phyloP scores from a whole-genome alignment of 805 yeast species.

The Wickerhamiella parazyma region DNA sequence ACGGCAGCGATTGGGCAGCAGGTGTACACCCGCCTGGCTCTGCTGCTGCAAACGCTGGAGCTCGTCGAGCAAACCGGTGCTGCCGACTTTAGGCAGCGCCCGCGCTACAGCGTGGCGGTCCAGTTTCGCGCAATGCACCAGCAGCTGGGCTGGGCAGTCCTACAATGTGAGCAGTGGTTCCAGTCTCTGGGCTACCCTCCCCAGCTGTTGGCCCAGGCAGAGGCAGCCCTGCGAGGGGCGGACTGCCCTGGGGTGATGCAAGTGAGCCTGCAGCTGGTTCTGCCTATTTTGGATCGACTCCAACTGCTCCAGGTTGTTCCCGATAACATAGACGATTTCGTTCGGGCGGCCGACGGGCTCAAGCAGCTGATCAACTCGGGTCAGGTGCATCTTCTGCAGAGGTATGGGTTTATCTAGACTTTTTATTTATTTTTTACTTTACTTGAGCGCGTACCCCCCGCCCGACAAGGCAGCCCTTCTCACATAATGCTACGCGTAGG shows the following conservation, averaged over 20 bases:
- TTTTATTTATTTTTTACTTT: neutral
- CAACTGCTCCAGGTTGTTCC: constrained; percentile 1
- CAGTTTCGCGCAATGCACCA: constrained; percentile 1
- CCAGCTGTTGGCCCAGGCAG: constrained; percentile 2
- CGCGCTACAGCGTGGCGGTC: constrained; percentile 3
- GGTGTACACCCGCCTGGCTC: neutral
- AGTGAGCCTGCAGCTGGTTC: neutral
- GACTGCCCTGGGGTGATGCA: neutral
- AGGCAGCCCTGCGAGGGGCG: constrained; percentile 4
- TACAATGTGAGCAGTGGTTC: constrained; percentile 1
- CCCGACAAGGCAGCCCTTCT: too few species aligned
- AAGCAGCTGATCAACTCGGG: neutral
- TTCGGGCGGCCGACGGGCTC: neutral
- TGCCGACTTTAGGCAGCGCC: constrained; percentile 3
- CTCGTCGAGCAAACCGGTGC: neutral
- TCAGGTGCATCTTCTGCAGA: neutral
- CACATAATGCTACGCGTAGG: constrained; percentile 5
- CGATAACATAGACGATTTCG: constrained; percentile 1
- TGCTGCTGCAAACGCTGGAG: neutral
- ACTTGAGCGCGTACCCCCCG: too few species aligned
- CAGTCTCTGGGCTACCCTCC: constrained; percentile 2
- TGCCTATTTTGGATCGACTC: neutral
- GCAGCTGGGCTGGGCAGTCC: constrained; percentile 1
- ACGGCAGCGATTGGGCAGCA: neutral
- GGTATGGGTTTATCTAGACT: constrained; percentile 5